A percentile compares a stretch with the other conserved stretches of the same genome.
These are phyloP conservation scores for Patellifolia procumbens DNA, from an alignment of 179 eudicot genomes.

Conservation along the genomic window DNA sequence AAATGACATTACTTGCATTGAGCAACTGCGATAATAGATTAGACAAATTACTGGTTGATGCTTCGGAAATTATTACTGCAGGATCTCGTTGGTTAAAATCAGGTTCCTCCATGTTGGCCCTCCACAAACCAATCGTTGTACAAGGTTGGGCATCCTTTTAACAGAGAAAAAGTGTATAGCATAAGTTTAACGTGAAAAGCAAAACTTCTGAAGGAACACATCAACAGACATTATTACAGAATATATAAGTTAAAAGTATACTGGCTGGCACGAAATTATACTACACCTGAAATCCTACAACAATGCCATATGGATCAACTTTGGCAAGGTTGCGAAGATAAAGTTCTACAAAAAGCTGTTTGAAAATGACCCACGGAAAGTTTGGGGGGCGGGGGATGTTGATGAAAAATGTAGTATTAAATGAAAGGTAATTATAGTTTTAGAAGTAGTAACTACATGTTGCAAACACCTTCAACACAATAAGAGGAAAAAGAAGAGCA, in stretches of 20 bases:
- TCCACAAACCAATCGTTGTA: conserved; percentile 73
- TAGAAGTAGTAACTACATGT: background rate
- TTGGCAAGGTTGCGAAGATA: background rate
- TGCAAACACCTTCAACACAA: background rate
- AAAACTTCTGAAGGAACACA: background rate
- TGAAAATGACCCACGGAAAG: too few species aligned
- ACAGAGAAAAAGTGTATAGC: conserved; percentile 1
- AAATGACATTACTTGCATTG: conserved; percentile 10
- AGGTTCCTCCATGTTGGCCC: conserved; percentile 86
- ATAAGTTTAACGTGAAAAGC: conserved; percentile 3
- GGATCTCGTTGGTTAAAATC: conserved; percentile 69
- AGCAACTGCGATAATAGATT: conserved; percentile 13
- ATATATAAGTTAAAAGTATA: too few species aligned
- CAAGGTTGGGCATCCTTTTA: conserved; percentile 90
- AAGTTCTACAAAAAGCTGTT: too few species aligned
- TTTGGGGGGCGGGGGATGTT: too few species aligned
- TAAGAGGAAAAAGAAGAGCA: background rate
- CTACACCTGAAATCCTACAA: background rate
- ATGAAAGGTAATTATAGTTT: background rate
- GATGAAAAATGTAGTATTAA: background rate
- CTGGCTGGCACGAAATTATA: background rate
- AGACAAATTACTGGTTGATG: conserved; percentile 55
- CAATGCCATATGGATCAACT: background rate
- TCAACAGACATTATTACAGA: background rate
- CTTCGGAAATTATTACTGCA: conserved; percentile 65